Percentiles rank a stretch among this genome's conserved stretches.
phyloP scores from a whole-genome alignment of 495 filamentous ascomycete genomes.

The Venustampulla echinocandica region DNA sequence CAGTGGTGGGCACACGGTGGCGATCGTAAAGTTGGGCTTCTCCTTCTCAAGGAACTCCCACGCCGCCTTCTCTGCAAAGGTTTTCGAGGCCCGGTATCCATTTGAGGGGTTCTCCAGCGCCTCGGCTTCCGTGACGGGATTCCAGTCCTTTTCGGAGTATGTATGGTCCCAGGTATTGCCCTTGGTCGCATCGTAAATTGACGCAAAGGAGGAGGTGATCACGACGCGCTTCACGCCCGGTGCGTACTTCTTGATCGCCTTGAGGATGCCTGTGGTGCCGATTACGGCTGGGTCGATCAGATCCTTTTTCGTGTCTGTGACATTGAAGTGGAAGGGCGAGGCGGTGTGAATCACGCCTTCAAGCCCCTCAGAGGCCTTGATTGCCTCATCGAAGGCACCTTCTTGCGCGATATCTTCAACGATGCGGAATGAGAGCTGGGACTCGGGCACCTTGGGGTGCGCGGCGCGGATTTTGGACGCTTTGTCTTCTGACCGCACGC shows the following conservation, averaged over 20 bases:
- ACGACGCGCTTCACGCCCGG: constrained; percentile 73
- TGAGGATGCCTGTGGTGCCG: constrained; percentile 72
- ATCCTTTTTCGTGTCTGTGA: constrained; percentile 63
- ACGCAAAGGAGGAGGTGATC: constrained; percentile 70
- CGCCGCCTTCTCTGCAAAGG: constrained; percentile 55
- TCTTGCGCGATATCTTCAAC: constrained; percentile 72
- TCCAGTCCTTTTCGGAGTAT: constrained; percentile 75
- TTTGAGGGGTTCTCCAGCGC: constrained; percentile 44
- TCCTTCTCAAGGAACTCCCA: constrained; percentile 74
- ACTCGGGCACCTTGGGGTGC: constrained; percentile 49
- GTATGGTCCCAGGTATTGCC: constrained; percentile 41
- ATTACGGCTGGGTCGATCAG: constrained; percentile 76
- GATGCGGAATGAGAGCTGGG: constrained; percentile 62
- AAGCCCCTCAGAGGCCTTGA: constrained; percentile 58
- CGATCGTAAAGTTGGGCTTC: constrained; percentile 66
- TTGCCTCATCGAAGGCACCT: constrained; percentile 69
- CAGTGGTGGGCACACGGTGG: constrained; percentile 57
- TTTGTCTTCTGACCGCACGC: constrained; percentile 70
- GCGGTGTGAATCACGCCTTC: constrained; percentile 84
- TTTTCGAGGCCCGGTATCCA: constrained; percentile 42
- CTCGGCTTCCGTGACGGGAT: constrained; percentile 66
- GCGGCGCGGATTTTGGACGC: constrained; percentile 65
- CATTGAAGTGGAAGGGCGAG: constrained; percentile 49
- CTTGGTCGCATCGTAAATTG: constrained; percentile 24
- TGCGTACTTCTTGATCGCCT: constrained; percentile 61